These are phyloP conservation scores for Fusarium sp. DNA, from an alignment of 2,329 filamentous ascomycete species.

Conservation along the genomic window DNA sequence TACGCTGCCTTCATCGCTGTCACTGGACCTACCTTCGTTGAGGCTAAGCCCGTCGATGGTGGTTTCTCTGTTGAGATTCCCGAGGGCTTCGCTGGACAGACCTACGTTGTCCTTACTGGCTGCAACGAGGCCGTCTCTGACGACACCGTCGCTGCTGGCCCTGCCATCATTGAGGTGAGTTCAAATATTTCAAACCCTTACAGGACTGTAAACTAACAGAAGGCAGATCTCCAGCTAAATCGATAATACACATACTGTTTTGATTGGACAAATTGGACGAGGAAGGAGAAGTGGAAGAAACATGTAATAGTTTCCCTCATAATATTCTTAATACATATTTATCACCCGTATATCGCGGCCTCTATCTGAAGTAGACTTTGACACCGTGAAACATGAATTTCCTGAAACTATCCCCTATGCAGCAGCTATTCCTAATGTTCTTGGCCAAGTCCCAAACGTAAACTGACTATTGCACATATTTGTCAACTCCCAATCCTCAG, in stretches of 20 bases:
- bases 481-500: conserved; percentile 74
- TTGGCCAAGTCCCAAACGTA: conserved; percentile 57
- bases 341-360: background rate
- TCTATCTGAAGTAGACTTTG: background rate
- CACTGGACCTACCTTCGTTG: conserved; percentile 39
- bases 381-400: background rate
- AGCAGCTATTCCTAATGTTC: conserved; percentile 5
- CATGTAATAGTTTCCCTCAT: background rate
- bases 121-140: conserved; percentile 52
- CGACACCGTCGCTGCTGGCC: conserved; percentile 54
- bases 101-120: conserved; percentile 55
- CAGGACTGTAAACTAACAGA: background rate
- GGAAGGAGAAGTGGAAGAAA: background rate
- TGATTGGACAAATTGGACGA: background rate
- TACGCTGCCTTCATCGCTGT: conserved; percentile 54
- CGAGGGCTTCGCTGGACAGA: conserved; percentile 53
- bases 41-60: conserved; percentile 37
- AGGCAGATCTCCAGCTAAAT: conserved; percentile 26
- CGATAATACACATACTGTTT: background rate
- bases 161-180: conserved; percentile 50
- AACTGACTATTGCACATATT: conserved; percentile 74
- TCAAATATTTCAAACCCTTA: rapidly evolving
- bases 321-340: conserved; percentile 9
- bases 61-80: conserved; percentile 44
- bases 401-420: background rate